These are phyloP conservation scores for Chiua sp. DNA, from an alignment of 1,284 basidiomycete species.

Conservation along the genomic window DNA sequence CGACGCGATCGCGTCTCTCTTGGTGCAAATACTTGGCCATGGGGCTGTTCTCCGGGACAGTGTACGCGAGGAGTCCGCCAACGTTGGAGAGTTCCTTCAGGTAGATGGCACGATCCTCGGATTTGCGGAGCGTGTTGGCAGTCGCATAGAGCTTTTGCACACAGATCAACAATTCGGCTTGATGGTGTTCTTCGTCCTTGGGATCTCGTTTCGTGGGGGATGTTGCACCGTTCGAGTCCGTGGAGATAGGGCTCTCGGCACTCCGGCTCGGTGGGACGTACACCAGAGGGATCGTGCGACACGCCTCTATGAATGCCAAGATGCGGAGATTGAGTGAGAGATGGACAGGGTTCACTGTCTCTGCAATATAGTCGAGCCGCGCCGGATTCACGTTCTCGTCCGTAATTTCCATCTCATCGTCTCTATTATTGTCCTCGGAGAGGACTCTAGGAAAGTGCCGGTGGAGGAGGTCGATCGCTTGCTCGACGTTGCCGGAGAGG, in stretches of 20 bases:
- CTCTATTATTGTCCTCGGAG: slow-evolving; percentile 29
- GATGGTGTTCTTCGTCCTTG: slow-evolving; percentile 39
- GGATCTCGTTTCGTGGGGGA: slow-evolving; percentile 23
- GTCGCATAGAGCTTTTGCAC: slow-evolving; percentile 67
- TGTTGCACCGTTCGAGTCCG: slow-evolving; percentile 7
- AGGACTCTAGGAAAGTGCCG: slow-evolving; percentile 74
- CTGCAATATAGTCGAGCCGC: slow-evolving; percentile 52
- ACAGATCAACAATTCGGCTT: slow-evolving; percentile 54
- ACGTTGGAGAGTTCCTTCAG: slow-evolving; percentile 74
- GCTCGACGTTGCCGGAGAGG: slow-evolving; percentile 70
- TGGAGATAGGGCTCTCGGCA: slow-evolving; percentile 7
- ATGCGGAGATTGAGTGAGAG: slow-evolving; percentile 84
- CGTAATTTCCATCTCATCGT: slow-evolving; percentile 23
- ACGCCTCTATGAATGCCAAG: slow-evolving; percentile 81
- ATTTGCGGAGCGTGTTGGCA: slow-evolving; percentile 55
- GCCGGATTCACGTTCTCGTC: slow-evolving; percentile 34
- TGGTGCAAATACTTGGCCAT: slow-evolving; percentile 74
- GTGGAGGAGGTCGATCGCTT: slow-evolving; percentile 70
- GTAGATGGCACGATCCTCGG: slow-evolving; percentile 63
- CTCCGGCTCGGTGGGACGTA: slow-evolving; percentile 33
- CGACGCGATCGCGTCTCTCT: slow-evolving; percentile 76
- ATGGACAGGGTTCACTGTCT: slow-evolving; percentile 72
- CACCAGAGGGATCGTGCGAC: slow-evolving; percentile 69
- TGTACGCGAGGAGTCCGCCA: slow-evolving; percentile 77
- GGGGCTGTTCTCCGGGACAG: slow-evolving; percentile 70